Evolutionary conservation across 179 eudicot species (phyloP).

Genomic region (Pouteria campechiana): DNA sequence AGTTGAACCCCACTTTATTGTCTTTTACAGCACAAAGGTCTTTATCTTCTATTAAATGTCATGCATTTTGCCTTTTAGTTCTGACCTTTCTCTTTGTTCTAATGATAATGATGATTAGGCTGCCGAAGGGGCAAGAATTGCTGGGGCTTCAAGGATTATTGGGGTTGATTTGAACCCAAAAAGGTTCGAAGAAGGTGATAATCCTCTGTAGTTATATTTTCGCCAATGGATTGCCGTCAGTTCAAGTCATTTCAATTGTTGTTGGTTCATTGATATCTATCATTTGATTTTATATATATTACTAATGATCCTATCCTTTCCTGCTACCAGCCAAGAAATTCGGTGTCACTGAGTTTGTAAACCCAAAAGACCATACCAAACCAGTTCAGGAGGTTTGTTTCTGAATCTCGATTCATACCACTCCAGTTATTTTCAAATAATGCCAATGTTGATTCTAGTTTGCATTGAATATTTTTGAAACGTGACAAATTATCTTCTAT

Average conservation of each 20-base stretch:
- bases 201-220: too few species aligned
- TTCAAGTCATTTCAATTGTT: too few species aligned
- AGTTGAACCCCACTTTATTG: background rate
- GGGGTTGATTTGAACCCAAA: slow-evolving; percentile 30
- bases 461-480: too few species aligned
- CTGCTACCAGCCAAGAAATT: slow-evolving; percentile 25
- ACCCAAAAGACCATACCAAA: slow-evolving; percentile 53
- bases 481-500: background rate
- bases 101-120: slow-evolving; percentile 12
- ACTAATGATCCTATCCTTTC: background rate
- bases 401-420: too few species aligned
- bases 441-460: too few species aligned
- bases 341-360: slow-evolving; percentile 51
- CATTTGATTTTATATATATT: background rate
- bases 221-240: too few species aligned
- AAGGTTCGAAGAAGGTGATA: slow-evolving; percentile 24
- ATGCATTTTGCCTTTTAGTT: background rate
- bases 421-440: too few species aligned
- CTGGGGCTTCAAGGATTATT: slow-evolving; percentile 37
- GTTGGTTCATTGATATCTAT: background rate
- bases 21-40: background rate
- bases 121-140: slow-evolving; percentile 31
- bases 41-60: background rate
- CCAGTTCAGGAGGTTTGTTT: slow-evolving; percentile 55
- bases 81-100: background rate